Evolutionary conservation across 2,329 filamentous ascomycete species (phyloP).

Genomic region (Hymenoscyphus albidus): DNA sequence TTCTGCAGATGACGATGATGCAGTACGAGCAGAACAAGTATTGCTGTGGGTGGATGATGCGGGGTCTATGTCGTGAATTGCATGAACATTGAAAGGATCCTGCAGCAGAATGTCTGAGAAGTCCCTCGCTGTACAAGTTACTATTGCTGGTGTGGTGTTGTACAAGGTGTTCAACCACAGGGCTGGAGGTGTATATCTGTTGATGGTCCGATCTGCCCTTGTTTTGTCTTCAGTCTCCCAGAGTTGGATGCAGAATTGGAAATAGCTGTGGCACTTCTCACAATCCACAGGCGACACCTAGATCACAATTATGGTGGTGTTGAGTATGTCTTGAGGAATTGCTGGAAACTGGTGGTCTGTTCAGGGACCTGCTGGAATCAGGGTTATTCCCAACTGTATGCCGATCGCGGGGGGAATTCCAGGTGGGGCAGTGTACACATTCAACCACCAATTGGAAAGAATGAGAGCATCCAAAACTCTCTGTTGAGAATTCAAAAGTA

Average conservation of each 20-base stretch:
- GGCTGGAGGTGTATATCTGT: background rate
- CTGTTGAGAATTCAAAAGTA: background rate
- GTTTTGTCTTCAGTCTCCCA: background rate
- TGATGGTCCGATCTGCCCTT: background rate
- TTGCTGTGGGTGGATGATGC: background rate
- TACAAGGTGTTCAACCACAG: background rate
- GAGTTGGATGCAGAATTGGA: background rate
- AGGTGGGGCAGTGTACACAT: background rate
- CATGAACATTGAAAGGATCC: background rate
- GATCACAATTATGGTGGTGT: background rate
- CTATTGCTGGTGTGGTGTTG: background rate
- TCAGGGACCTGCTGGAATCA: background rate
- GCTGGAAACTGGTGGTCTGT: background rate
- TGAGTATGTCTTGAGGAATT: background rate
- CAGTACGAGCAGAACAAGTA: background rate
- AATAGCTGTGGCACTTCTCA: background rate
- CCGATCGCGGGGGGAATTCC: background rate
- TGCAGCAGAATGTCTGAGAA: background rate
- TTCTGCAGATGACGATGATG: background rate
- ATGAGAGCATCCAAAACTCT: constrained; percentile 3
- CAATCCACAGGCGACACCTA: background rate
- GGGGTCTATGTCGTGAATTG: background rate
- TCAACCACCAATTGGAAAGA: background rate
- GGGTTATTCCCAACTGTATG: background rate
- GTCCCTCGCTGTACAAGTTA: background rate